Percentiles rank a stretch among this genome's conserved stretches.
These are phyloP conservation scores for Phtheirospermum japonicum DNA, from an alignment of 257 asterid species.

Conservation along the genomic window DNA sequence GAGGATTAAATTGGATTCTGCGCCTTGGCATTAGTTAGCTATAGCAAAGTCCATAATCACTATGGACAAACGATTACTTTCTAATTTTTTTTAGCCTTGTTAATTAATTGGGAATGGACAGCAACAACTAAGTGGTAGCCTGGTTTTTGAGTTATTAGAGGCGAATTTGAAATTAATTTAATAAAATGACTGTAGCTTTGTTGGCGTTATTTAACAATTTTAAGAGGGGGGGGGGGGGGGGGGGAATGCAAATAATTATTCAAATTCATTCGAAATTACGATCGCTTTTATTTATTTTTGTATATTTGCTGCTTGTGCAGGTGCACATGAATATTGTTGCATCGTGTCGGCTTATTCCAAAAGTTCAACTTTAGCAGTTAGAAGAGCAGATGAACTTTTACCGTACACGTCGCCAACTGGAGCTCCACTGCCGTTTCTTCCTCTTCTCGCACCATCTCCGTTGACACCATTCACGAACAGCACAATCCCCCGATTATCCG, in stretches of 20 bases:
- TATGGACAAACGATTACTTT: constrained; percentile 10
- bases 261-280: constrained; percentile 11
- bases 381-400: constrained; percentile 55
- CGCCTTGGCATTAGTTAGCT: constrained; percentile 17
- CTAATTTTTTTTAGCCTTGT: neutral
- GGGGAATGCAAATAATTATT: too few species aligned
- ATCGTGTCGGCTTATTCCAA: constrained; percentile 32
- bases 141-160: neutral
- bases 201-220: too few species aligned
- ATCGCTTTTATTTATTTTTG: neutral
- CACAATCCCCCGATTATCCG: constrained; percentile 84
- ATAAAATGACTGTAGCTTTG: too few species aligned
- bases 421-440: constrained; percentile 80
- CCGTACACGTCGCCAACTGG: constrained; percentile 59
- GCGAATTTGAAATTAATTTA: neutral
- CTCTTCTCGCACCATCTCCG: constrained; percentile 95
- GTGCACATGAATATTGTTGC: constrained; percentile 39
- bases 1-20: constrained; percentile 12
- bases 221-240: too few species aligned
- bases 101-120: neutral
- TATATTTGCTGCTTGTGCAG: constrained; percentile 43
- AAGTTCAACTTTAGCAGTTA: constrained; percentile 31
- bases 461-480: constrained; percentile 85
- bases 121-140: neutral
- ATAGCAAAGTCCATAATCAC: constrained; percentile 8